Evolutionary conservation across 192 early-diverging fungal genomes (phyloP).

Genomic region (Coemansia aciculifera): DNA sequence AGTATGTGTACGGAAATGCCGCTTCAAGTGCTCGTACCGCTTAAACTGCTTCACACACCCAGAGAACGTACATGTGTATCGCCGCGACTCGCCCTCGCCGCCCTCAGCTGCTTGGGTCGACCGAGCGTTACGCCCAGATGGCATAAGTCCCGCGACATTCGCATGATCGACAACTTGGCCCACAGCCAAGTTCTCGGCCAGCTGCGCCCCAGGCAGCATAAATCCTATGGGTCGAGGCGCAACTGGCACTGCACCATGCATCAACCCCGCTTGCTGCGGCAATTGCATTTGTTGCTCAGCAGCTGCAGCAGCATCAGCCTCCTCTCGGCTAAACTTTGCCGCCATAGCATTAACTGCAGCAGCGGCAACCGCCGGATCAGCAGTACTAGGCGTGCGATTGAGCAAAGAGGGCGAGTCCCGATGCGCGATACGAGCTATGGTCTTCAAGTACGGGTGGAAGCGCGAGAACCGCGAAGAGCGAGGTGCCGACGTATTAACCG

Average conservation of each 20-base stretch:
- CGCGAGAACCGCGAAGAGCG: conserved; percentile 51
- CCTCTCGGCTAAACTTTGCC: conserved; percentile 16
- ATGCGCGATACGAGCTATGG: conserved; percentile 49
- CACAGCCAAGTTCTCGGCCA: background rate
- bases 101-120: background rate
- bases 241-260: background rate
- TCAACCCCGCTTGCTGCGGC: background rate
- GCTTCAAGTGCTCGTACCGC: conserved; percentile 74
- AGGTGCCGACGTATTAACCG: conserved; percentile 22
- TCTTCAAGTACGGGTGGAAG: conserved; percentile 55
- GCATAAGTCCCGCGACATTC: background rate
- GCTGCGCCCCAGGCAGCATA: background rate
- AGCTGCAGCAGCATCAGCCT: background rate
- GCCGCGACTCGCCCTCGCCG: conserved; percentile 24
- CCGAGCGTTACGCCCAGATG: background rate
- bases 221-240: background rate
- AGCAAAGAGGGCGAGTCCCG: conserved; percentile 37
- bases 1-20: conserved; percentile 74
- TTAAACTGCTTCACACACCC: conserved; percentile 69
- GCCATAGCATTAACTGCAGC: conserved; percentile 47
- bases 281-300: background rate
- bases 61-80: conserved; percentile 42
- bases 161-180: background rate
- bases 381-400: conserved; percentile 47
- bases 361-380: conserved; percentile 46